Conservation (phyloP, 2,329 filamentous ascomycete genomes). For the Chlorencoelia australis region DNA sequence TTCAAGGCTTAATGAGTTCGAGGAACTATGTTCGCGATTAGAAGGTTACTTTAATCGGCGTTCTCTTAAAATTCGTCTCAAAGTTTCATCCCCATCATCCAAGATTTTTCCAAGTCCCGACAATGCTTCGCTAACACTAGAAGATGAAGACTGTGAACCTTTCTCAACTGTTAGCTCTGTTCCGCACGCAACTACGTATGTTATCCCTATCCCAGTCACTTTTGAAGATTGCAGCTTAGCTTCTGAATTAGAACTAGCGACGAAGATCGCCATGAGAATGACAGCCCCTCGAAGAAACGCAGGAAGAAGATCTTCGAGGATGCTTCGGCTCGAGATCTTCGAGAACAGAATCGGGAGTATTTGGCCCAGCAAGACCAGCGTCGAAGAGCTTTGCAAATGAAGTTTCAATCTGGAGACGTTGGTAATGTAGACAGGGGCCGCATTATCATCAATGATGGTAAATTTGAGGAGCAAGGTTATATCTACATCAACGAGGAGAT, state of each 20-base stretch:
- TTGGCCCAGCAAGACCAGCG: slow-evolving; percentile 45
- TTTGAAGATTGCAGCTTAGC: neutral
- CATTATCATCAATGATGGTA: slow-evolving; percentile 58
- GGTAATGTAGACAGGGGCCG: slow-evolving; percentile 34
- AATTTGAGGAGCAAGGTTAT: slow-evolving; percentile 46
- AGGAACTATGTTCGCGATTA: too few species aligned
- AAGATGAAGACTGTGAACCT: too few species aligned
- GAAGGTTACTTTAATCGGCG: slow-evolving; percentile 2
- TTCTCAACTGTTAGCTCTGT: too few species aligned
- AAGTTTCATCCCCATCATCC: too few species aligned
- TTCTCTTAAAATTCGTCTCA: slow-evolving; percentile 3
- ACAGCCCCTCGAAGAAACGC: slow-evolving; percentile 22
- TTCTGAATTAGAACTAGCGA: slow-evolving; percentile 4
- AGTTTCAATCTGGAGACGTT: slow-evolving; percentile 35
- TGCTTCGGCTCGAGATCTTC: slow-evolving; percentile 35
- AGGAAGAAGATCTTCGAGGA: slow-evolving; percentile 37
- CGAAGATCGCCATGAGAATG: slow-evolving; percentile 5
- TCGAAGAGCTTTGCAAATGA: slow-evolving; percentile 35
- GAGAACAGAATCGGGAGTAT: slow-evolving; percentile 45
- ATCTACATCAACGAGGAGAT: slow-evolving; percentile 58
- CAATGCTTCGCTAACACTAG: too few species aligned
- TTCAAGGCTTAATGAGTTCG: too few species aligned
- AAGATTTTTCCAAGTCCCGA: too few species aligned
- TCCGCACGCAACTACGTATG: too few species aligned
- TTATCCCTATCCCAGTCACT: too few species aligned